Conservation (phyloP, 768 basidiomycete species). For the Boletus fagicola region DNA sequence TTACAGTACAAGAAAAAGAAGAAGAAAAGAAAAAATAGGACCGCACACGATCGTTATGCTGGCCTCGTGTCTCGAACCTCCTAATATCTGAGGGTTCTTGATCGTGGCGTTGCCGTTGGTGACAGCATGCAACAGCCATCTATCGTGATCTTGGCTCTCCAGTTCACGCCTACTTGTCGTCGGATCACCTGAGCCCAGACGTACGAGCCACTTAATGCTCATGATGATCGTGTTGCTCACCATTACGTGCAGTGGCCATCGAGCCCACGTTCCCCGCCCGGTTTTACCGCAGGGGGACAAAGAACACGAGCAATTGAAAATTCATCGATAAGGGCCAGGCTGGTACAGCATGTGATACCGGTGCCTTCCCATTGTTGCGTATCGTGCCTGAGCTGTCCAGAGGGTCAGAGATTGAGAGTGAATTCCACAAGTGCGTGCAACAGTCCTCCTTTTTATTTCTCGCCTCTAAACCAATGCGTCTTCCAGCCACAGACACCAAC, state of each 20-base stretch:
- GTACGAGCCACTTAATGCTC: constrained; percentile 2
- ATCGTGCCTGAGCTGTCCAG: background rate
- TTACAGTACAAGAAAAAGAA: background rate
- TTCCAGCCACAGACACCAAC: constrained; percentile 8
- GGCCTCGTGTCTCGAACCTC: background rate
- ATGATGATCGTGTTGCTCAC: constrained; percentile 6
- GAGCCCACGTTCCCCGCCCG: background rate
- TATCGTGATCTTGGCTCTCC: constrained; percentile 1
- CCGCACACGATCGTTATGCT: background rate
- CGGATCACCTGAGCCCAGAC: constrained; percentile 10
- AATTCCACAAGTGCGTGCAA: constrained; percentile 4
- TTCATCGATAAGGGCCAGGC: background rate
- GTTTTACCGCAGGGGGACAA: background rate
- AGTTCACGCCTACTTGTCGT: background rate
- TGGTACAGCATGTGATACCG: background rate
- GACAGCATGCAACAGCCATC: constrained; percentile 6
- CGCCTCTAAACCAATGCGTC: background rate
- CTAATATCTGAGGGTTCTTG: background rate
- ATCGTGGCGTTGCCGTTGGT: constrained; percentile 15
- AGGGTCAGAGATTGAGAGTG: background rate
- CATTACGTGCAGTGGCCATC: constrained; percentile 4
- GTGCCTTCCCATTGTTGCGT: background rate
- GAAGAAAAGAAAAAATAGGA: background rate
- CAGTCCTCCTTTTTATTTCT: background rate
- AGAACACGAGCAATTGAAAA: background rate